Conservation (phyloP, 2,329 filamentous ascomycete genomes). For the Alternaria infectoria region DNA sequence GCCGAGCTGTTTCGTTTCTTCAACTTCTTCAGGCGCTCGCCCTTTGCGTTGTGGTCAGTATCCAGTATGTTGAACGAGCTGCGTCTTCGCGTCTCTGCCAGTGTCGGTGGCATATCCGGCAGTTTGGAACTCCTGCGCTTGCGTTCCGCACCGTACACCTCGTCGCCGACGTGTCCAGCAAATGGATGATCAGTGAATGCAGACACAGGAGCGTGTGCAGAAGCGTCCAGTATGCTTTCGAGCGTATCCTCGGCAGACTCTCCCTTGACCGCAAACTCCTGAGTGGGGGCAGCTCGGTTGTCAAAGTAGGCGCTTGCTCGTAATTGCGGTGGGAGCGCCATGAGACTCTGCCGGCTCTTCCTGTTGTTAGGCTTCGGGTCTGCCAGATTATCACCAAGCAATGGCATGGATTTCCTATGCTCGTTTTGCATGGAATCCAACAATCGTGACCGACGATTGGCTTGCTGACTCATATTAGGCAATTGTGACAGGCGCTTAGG, state of each 20-base stretch:
- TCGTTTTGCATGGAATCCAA: slow-evolving; percentile 67
- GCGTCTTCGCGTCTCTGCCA: slow-evolving; percentile 42
- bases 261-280: slow-evolving; percentile 66
- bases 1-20: slow-evolving; percentile 51
- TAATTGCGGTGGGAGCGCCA: slow-evolving; percentile 77
- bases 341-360: slow-evolving; percentile 51
- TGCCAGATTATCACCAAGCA: slow-evolving; percentile 8
- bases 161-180: slow-evolving; percentile 74
- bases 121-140: slow-evolving; percentile 51
- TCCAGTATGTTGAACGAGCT: slow-evolving; percentile 48
- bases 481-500: slow-evolving; percentile 84
- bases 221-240: slow-evolving; percentile 90
- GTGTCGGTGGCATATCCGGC: slow-evolving; percentile 27
- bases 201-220: slow-evolving; percentile 82
- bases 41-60: slow-evolving; percentile 46
- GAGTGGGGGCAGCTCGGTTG: slow-evolving; percentile 57
- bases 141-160: slow-evolving; percentile 69
- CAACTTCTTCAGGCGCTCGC: slow-evolving; percentile 48
- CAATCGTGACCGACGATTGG: slow-evolving; percentile 76
- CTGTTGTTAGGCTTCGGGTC: slow-evolving; percentile 26
- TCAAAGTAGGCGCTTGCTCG: slow-evolving; percentile 94
- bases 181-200: slow-evolving; percentile 92
- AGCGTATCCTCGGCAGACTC: slow-evolving; percentile 88
- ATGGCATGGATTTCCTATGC: slow-evolving; percentile 58
- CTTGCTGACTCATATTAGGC: slow-evolving; percentile 67